These are phyloP conservation scores for Phycomyces nitens DNA, from an alignment of 192 early-diverging fungal species.

Conservation along the genomic window DNA sequence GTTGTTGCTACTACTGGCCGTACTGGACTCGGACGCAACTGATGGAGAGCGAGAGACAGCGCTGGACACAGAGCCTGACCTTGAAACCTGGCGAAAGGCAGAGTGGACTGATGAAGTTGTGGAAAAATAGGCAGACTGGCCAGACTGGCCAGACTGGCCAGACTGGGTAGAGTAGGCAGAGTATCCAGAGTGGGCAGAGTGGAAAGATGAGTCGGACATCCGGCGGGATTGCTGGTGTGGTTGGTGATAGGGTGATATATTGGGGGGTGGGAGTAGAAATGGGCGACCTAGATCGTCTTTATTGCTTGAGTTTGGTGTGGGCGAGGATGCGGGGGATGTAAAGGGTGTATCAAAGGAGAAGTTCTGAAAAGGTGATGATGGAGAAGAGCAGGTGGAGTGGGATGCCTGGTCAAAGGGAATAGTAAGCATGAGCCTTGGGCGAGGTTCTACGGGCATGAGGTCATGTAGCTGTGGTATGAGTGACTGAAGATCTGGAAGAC, in stretches of 20 bases:
- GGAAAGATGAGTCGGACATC: neutral
- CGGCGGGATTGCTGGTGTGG: slow-evolving; percentile 4
- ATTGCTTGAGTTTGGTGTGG: neutral
- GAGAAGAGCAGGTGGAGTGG: slow-evolving; percentile 10
- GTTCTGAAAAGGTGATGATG: slow-evolving; percentile 7
- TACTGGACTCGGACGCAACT: neutral
- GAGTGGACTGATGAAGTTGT: no score
- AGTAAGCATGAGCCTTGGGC: slow-evolving; percentile 1
- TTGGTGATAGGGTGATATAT: neutral
- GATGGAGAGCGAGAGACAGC: neutral
- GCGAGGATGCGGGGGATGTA: slow-evolving; percentile 10
- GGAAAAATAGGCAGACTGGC: no score
- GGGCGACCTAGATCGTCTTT: neutral
- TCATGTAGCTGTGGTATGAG: neutral
- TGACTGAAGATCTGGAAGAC: slow-evolving; percentile 8
- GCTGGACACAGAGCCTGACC: no score
- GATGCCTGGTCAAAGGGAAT: slow-evolving; percentile 13
- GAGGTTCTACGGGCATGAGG: slow-evolving; percentile 6
- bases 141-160: no score
- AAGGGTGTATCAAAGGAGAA: slow-evolving; percentile 11
- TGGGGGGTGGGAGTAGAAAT: neutral
- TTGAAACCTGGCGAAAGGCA: no score
- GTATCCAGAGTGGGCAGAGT: neutral
- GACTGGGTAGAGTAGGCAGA: no score
- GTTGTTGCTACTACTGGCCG: no score